These are phyloP conservation scores for Ziziphus jujuba DNA, from an alignment of 306 rosid genomes.

Conservation along the genomic window DNA sequence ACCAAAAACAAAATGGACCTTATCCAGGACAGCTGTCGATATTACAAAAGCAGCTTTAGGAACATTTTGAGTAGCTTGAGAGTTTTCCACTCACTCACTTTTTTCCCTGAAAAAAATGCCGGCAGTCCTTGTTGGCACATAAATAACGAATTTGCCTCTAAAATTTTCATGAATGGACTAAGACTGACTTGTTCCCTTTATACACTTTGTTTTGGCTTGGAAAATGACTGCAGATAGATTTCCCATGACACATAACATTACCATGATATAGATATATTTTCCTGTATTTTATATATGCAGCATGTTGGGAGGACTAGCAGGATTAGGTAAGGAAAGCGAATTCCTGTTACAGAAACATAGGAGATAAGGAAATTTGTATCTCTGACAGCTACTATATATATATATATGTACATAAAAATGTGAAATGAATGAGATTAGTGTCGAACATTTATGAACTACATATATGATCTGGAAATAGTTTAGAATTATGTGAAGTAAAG, in stretches of 20 bases:
- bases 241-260: constrained; percentile 17
- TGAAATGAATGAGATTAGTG: background rate
- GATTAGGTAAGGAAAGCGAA: constrained; percentile 59
- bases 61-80: constrained; percentile 74
- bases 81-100: constrained; percentile 50
- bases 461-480: too few species aligned
- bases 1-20: constrained; percentile 13
- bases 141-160: constrained; percentile 37
- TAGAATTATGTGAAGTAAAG: too few species aligned
- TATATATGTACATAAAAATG: too few species aligned
- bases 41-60: constrained; percentile 22
- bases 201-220: constrained; percentile 32
- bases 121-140: constrained; percentile 36
- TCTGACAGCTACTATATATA: background rate
- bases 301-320: constrained; percentile 28
- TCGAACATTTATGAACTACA: too few species aligned
- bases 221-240: constrained; percentile 33
- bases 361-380: background rate
- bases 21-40: constrained; percentile 46
- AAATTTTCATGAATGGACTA: constrained; percentile 34
- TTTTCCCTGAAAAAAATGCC: constrained; percentile 25
- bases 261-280: constrained; percentile 2
- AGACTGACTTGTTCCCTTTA: constrained; percentile 28
- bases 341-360: background rate
- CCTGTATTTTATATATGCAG: constrained; percentile 12